phyloP scores from a whole-genome alignment of 2,329 filamentous ascomycete genomes.

The Chalara sp. region DNA sequence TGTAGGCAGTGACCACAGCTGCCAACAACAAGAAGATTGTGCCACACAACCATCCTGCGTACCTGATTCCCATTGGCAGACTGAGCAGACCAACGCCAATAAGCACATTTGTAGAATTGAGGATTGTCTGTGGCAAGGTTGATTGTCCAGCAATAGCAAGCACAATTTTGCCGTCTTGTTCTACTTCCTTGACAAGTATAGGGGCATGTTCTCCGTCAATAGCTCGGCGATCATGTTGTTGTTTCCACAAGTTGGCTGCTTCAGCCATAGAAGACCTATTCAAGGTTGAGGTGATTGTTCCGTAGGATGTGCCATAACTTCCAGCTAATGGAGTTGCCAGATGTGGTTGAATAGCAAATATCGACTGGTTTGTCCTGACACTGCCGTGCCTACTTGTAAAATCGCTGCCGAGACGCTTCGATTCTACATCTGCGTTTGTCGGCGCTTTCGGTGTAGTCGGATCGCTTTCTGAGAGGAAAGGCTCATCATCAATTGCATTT shows the following conservation, averaged over 20 bases:
- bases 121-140: slow-evolving; percentile 91
- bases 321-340: slow-evolving; percentile 64
- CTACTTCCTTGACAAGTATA: slow-evolving; percentile 80
- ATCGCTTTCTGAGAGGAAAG: slow-evolving; percentile 7
- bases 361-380: slow-evolving; percentile 35
- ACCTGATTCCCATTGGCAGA: slow-evolving; percentile 79
- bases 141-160: slow-evolving; percentile 85
- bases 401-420: slow-evolving; percentile 14
- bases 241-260: slow-evolving; percentile 43
- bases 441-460: slow-evolving; percentile 22
- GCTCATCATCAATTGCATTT: slow-evolving; percentile 22
- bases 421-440: slow-evolving; percentile 32
- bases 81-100: slow-evolving; percentile 87
- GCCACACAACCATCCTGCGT: slow-evolving; percentile 83
- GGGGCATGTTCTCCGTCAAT: slow-evolving; percentile 59
- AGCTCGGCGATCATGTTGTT: slow-evolving; percentile 38
- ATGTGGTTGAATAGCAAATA: slow-evolving; percentile 52
- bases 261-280: slow-evolving; percentile 40
- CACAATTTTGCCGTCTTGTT: slow-evolving; percentile 80
- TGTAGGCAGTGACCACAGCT: slow-evolving; percentile 75
- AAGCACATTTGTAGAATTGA: slow-evolving; percentile 80
- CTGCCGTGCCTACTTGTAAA: slow-evolving; percentile 20
- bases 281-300: slow-evolving; percentile 36
- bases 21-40: slow-evolving; percentile 67
- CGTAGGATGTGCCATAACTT: slow-evolving; percentile 60